Evolutionary conservation across 495 filamentous ascomycete species (phyloP).

Genomic region (Chaetomium fimeti): DNA sequence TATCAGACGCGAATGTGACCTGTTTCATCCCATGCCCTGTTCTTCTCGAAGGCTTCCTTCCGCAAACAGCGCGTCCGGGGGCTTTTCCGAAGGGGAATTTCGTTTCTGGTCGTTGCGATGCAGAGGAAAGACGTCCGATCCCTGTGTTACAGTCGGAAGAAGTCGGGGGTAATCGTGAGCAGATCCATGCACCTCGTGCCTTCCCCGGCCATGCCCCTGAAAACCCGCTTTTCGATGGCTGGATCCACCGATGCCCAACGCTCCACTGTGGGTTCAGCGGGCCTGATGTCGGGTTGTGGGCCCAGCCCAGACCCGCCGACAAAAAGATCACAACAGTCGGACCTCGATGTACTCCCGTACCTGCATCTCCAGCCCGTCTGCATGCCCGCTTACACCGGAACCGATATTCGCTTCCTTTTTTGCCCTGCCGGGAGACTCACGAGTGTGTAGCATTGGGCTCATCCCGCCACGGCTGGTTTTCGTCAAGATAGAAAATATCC

Average conservation of each 20-base stretch:
- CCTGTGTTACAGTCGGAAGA: slow-evolving; percentile 20
- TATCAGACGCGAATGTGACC: slow-evolving; percentile 19
- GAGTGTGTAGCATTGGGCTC: too few species aligned
- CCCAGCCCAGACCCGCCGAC: neutral
- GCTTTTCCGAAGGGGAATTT: slow-evolving; percentile 5
- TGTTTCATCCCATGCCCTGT: slow-evolving; percentile 15
- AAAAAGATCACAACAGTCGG: neutral
- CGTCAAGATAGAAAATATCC: slow-evolving; percentile 7
- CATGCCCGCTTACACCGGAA: neutral
- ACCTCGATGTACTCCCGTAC: neutral
- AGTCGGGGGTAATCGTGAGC: slow-evolving; percentile 23
- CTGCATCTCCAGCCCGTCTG: neutral
- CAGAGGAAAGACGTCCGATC: neutral
- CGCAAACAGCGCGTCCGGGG: slow-evolving; percentile 4
- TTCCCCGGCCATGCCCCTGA: slow-evolving; percentile 25
- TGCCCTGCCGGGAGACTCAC: neutral
- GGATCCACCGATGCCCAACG: slow-evolving; percentile 17
- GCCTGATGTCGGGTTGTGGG: neutral
- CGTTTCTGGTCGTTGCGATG: slow-evolving; percentile 10
- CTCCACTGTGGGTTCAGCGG: slow-evolving; percentile 5
- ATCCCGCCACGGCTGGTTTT: neutral
- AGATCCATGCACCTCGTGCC: slow-evolving; percentile 22
- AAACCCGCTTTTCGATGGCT: slow-evolving; percentile 10
- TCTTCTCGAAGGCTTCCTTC: slow-evolving; percentile 15
- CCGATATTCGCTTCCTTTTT: neutral